Conservation (phyloP, 805 yeast genomes). For the Wickerhamiella australiensis region DNA sequence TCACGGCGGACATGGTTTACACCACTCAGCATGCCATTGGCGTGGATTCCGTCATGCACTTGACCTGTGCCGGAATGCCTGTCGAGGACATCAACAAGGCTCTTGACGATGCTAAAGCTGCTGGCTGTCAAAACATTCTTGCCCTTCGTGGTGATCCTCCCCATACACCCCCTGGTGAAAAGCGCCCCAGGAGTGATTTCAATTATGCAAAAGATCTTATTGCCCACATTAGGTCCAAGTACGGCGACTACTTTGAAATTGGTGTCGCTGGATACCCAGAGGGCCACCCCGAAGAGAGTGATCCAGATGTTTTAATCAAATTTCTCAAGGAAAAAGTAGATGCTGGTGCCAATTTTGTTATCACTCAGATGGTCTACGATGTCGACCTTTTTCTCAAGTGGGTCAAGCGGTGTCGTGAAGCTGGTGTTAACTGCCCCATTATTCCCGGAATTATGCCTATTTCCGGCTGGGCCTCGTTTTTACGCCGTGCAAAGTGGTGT, state of each 20-base stretch:
- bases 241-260: constrained; percentile 83
- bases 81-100: constrained; percentile 71
- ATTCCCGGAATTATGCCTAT: constrained; percentile 99
- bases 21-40: constrained; percentile 85
- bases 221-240: constrained; percentile 55
- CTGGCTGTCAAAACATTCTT: constrained; percentile 90
- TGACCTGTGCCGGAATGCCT: constrained; percentile 94
- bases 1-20: constrained; percentile 84
- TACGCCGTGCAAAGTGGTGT: constrained; percentile 93
- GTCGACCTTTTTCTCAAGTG: constrained; percentile 72
- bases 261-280: constrained; percentile 98
- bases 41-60: constrained; percentile 92
- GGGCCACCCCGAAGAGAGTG: constrained; percentile 83
- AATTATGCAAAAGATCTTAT: constrained; percentile 80
- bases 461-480: constrained; percentile 82
- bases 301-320: constrained; percentile 39
- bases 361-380: constrained; percentile 96
- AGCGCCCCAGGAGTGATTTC: constrained; percentile 34
- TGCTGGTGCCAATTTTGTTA: constrained; percentile 85
- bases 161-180: constrained; percentile 34
- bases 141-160: constrained; percentile 97
- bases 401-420: constrained; percentile 58
- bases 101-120: constrained; percentile 64
- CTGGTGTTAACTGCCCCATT: constrained; percentile 73
- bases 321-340: constrained; percentile 81